A percentile compares a stretch with the other conserved stretches of the same genome.
Evolutionary conservation across 345 rosid species (phyloP).

Genomic region (Draba incana): DNA sequence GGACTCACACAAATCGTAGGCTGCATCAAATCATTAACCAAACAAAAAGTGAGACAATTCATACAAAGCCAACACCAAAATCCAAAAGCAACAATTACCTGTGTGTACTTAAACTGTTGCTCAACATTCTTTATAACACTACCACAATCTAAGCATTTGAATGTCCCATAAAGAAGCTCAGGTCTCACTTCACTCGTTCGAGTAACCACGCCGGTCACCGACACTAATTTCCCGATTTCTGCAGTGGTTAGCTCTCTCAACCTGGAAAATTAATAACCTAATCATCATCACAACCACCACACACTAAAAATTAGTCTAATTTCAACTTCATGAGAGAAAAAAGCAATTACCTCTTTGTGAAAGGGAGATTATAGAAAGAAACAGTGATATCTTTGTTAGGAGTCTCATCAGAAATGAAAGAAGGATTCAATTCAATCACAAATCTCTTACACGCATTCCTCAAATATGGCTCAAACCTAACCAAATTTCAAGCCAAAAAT

Average conservation of each 20-base stretch:
- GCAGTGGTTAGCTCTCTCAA: conserved; percentile 81
- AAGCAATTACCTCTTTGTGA: conserved; percentile 60
- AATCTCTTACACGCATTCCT: conserved; percentile 93
- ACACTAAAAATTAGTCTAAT: neutral
- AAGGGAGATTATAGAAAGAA: conserved; percentile 87
- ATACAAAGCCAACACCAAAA: neutral
- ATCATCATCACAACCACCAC: conserved; percentile 19
- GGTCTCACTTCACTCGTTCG: conserved; percentile 97
- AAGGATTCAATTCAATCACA: conserved; percentile 75
- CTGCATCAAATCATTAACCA: conserved; percentile 42
- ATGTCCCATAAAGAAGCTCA: conserved; percentile 89
- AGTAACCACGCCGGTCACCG: conserved; percentile 91
- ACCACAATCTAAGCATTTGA: conserved; percentile 88
- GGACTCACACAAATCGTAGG: conserved; percentile 82
- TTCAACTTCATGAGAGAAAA: neutral
- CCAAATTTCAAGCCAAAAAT: neutral
- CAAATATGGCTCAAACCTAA: conserved; percentile 75
- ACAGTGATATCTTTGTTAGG: conserved; percentile 83
- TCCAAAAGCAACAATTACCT: conserved; percentile 49
- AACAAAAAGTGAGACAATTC: neutral
- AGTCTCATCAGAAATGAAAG: conserved; percentile 71
- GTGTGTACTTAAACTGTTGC: conserved; percentile 94
- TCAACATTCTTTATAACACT: conserved; percentile 78
- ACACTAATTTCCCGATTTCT: conserved; percentile 88
- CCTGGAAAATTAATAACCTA: conserved; percentile 37